Conservation (phyloP, 257 asterid genomes). For the Rhazya stricta region DNA sequence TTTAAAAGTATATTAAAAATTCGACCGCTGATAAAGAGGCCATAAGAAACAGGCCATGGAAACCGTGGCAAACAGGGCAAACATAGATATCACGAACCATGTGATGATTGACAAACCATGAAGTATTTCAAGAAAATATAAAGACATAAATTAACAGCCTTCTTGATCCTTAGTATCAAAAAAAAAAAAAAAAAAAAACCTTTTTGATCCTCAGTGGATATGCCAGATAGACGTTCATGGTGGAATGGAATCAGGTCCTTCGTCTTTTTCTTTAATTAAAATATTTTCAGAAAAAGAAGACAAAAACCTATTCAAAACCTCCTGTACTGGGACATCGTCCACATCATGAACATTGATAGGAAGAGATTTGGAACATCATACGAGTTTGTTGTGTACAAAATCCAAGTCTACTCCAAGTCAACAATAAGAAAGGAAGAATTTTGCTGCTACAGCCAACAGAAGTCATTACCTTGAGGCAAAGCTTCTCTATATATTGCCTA, state of each 20-base stretch:
- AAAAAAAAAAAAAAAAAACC: too few species aligned
- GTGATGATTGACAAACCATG: neutral
- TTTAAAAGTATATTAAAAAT: too few species aligned
- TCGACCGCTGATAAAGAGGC: too few species aligned
- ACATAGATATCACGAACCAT: neutral
- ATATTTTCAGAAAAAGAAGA: too few species aligned
- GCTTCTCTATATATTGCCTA: neutral
- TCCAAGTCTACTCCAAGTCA: neutral
- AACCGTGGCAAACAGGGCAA: neutral
- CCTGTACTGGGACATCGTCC: too few species aligned
- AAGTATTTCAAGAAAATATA: neutral
- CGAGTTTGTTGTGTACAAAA: neutral
- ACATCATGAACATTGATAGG: neutral
- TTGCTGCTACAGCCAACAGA: neutral
- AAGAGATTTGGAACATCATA: neutral
- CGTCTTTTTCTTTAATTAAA: neutral
- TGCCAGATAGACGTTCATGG: neutral
- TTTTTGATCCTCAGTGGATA: neutral
- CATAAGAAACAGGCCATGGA: neutral
- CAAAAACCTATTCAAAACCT: too few species aligned
- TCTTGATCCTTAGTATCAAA: neutral
- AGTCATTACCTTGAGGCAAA: neutral
- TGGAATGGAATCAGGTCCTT: neutral
- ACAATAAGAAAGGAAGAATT: neutral
- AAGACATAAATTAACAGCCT: neutral